A percentile compares a stretch with the other conserved stretches of the same genome.
These are phyloP conservation scores for Aspergillus mulundensis DNA, from an alignment of 495 filamentous ascomycete genomes.

Conservation along the genomic window DNA sequence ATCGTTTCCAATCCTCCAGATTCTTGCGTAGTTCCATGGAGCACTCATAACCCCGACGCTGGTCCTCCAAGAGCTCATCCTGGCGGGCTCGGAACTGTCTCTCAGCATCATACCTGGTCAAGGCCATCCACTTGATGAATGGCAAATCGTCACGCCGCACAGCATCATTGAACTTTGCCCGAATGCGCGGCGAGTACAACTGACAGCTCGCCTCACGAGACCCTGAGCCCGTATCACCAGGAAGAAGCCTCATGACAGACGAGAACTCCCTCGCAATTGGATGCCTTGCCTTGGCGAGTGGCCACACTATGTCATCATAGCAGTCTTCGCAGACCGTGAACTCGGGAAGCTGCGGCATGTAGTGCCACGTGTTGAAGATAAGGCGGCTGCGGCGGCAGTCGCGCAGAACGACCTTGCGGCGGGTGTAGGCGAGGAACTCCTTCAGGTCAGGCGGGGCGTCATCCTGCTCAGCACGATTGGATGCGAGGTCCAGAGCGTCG, in stretches of 20 bases:
- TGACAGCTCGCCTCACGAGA: slow-evolving; percentile 59
- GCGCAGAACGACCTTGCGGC: slow-evolving; percentile 44
- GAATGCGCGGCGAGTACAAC: slow-evolving; percentile 72
- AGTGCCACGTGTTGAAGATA: slow-evolving; percentile 53
- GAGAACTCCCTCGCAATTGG: slow-evolving; percentile 57
- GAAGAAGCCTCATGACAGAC: slow-evolving; percentile 38
- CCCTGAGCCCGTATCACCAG: slow-evolving; percentile 42
- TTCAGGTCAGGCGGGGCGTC: slow-evolving; percentile 39
- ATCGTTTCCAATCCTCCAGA: slow-evolving; percentile 51
- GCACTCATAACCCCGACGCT: slow-evolving; percentile 42
- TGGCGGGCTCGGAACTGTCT: slow-evolving; percentile 43
- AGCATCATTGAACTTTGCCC: slow-evolving; percentile 57
- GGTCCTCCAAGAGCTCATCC: slow-evolving; percentile 36
- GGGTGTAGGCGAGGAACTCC: slow-evolving; percentile 48
- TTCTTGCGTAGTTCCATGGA: slow-evolving; percentile 45
- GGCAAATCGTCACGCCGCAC: slow-evolving; percentile 54
- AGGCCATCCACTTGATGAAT: slow-evolving; percentile 37
- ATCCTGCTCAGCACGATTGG: slow-evolving; percentile 40
- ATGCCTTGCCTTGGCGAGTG: slow-evolving; percentile 47
- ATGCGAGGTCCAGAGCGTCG: slow-evolving; percentile 54
- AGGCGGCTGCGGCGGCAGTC: slow-evolving; percentile 55
- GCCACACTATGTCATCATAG: slow-evolving; percentile 66
- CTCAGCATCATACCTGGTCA: slow-evolving; percentile 43
- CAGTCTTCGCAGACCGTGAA: slow-evolving; percentile 70
- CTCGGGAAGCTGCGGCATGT: slow-evolving; percentile 57